phyloP scores from a whole-genome alignment of 768 basidiomycete genomes.

The Melanogaster broomeanus region DNA sequence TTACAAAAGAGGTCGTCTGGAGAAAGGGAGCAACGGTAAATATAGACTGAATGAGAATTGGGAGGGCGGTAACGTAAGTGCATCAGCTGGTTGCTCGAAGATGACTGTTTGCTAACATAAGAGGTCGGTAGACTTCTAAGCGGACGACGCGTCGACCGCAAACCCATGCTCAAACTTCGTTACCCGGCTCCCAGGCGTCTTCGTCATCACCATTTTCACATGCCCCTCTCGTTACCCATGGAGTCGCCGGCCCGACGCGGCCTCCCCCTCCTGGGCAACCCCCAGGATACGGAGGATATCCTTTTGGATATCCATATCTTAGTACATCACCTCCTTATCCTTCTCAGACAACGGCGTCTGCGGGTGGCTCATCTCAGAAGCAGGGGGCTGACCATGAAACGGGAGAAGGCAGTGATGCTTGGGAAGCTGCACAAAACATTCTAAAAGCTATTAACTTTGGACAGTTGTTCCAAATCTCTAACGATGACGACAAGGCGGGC shows the following conservation, averaged over 20 bases:
- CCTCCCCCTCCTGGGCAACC: slow-evolving; percentile 32
- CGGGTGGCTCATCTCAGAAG: slow-evolving; percentile 10
- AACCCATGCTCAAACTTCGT: slow-evolving; percentile 34
- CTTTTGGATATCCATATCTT: slow-evolving; percentile 40
- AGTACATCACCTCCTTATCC: slow-evolving; percentile 12
- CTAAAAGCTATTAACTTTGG: slow-evolving; percentile 78
- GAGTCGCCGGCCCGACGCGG: slow-evolving; percentile 33
- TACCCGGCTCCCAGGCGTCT: slow-evolving; percentile 30
- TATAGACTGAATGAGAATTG: slow-evolving; percentile 76
- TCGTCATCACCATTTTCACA: slow-evolving; percentile 61
- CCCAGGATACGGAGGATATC: slow-evolving; percentile 38
- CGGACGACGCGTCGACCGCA: slow-evolving; percentile 83
- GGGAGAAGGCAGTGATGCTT: slow-evolving; percentile 58
- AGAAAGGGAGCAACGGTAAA: slow-evolving; percentile 71
- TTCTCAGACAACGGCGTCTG: background rate
- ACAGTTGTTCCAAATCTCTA: slow-evolving; percentile 44
- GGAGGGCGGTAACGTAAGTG: slow-evolving; percentile 79
- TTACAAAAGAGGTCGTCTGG: slow-evolving; percentile 75
- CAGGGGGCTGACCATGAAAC: slow-evolving; percentile 31
- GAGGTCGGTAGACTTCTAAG: slow-evolving; percentile 61
- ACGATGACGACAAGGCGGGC: slow-evolving; percentile 22
- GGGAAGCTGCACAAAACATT: slow-evolving; percentile 78
- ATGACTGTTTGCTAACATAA: slow-evolving; percentile 6
- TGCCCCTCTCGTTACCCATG: slow-evolving; percentile 42
- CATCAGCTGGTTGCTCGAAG: background rate